phyloP scores from a whole-genome alignment of 495 filamentous ascomycete species.

The Bacidia rubella region DNA sequence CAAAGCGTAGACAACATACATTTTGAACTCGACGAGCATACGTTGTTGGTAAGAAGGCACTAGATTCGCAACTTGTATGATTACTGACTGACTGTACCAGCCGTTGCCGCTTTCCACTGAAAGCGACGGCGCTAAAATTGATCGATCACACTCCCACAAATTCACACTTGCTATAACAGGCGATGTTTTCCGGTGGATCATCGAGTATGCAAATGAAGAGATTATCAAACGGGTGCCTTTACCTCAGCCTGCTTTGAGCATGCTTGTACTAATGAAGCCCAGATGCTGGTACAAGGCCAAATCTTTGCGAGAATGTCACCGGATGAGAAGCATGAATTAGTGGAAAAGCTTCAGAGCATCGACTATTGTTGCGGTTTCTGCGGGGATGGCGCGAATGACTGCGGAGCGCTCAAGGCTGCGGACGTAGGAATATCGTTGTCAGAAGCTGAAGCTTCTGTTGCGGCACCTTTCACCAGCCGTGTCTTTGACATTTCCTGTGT shows the following conservation, averaged over 20 bases:
- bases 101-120: slow-evolving; percentile 56
- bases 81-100: slow-evolving; percentile 22
- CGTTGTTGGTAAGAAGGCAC: slow-evolving; percentile 43
- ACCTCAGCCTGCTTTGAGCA: not conserved
- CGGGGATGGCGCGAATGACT: slow-evolving; percentile 97
- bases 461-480: slow-evolving; percentile 90
- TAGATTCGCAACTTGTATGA: not conserved
- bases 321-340: slow-evolving; percentile 96
- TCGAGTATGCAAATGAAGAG: slow-evolving; percentile 73
- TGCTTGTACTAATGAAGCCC: slow-evolving; percentile 4
- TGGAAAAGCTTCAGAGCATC: slow-evolving; percentile 92
- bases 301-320: slow-evolving; percentile 98
- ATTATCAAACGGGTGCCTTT: slow-evolving; percentile 51
- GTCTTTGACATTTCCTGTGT: slow-evolving; percentile 96
- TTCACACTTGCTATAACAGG: slow-evolving; percentile 84
- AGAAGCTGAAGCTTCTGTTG: slow-evolving; percentile 94
- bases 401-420: slow-evolving; percentile 91
- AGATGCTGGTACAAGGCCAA: slow-evolving; percentile 84
- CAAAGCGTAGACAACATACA: slow-evolving; percentile 79
- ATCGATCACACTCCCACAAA: slow-evolving; percentile 65
- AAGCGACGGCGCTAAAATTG: slow-evolving; percentile 67
- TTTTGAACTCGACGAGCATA: slow-evolving; percentile 61
- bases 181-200: slow-evolving; percentile 91
- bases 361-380: slow-evolving; percentile 96
- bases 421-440: slow-evolving; percentile 98